Base-by-base conservation (phyloP, 2,329 filamentous ascomycete species). In the Ophiostoma perfectum region DNA sequence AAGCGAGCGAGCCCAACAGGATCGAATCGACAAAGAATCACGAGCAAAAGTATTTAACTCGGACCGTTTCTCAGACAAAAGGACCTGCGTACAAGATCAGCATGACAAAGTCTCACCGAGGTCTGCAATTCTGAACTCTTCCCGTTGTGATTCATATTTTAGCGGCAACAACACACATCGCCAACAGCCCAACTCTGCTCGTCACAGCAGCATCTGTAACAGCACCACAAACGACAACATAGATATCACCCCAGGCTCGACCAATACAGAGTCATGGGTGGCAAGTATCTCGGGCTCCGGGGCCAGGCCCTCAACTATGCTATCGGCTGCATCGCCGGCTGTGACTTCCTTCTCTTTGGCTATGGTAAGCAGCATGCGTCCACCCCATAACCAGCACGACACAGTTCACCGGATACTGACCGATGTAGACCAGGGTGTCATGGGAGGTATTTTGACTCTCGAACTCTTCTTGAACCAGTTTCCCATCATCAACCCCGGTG, bases 361-460 rank as follows among this genome's bases (percentile, higher is more conserved):
- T 85, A 84, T 68, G 83, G 83, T 85, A 77, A 66, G 77, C 4
- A 18, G 27, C 27, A 27, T 27, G 27, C 27, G 14, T 18, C 18
- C 18, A 38, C 64, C n/a, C 27, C 14, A n/a, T 8, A 18, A 63
- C n/a, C 16, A 47, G 27, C 27, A 27, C 27, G 27, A 27, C 27
- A 27, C 27, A 27, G 27, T 27, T 27, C 27, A 27, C 27, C 27
- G 27, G 5, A 18, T 45, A 47, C 65, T 66, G 11, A 66, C 18
- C 18, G 3, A 16, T 8, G 27, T 18, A 88, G 90, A 92, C 76
- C 88, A 90, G 77, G 88, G 90, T 75, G 88, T 92, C 9, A 92
- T 91, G 83, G 90, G 88, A 63, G 88, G 88, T 68, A 86, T 94
- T 71, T 80, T 94, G 68, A 91, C 89, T 3, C 83, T 93, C 74